These are phyloP conservation scores for Chytridium lagenaria DNA, from an alignment of 371 early-diverging fungal species.

Conservation along the genomic window DNA sequence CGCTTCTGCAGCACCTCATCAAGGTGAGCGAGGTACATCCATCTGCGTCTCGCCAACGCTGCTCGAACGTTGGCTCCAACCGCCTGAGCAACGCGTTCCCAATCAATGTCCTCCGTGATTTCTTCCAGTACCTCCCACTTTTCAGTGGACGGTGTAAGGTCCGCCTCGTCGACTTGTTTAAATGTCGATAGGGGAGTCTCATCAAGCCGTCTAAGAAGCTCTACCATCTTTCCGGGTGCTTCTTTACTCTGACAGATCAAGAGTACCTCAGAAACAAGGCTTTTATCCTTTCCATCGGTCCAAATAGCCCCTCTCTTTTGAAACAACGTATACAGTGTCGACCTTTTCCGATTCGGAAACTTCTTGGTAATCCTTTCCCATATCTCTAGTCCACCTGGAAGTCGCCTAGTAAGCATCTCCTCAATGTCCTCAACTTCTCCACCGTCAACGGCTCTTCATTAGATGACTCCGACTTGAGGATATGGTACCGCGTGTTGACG, in stretches of 20 bases:
- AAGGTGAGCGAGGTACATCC: not conserved
- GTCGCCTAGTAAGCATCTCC: not conserved
- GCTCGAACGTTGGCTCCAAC: not conserved
- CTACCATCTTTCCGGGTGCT: too few relatives aligned
- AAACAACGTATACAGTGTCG: too few relatives aligned
- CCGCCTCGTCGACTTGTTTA: not conserved
- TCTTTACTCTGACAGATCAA: too few relatives aligned
- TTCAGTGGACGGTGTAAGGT: not conserved
- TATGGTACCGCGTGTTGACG: not conserved
- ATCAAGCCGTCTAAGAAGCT: not conserved
- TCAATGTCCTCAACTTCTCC: not conserved
- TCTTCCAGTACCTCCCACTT: not conserved
- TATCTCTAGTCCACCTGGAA: not conserved
- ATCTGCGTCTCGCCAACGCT: not conserved
- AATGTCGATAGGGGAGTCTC: not conserved
- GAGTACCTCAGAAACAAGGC: too few relatives aligned
- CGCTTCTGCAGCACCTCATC: not conserved
- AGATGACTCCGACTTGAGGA: not conserved
- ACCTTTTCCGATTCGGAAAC: not conserved
- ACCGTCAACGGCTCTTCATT: not conserved
- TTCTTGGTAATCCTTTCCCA: not conserved
- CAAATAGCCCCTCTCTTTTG: too few relatives aligned
- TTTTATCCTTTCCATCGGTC: too few relatives aligned
- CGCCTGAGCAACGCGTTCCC: not conserved
- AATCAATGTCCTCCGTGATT: not conserved